Evolutionary conservation across 2,329 filamentous ascomycete genomes (phyloP).

Genomic region (Beauveria asiatica): DNA sequence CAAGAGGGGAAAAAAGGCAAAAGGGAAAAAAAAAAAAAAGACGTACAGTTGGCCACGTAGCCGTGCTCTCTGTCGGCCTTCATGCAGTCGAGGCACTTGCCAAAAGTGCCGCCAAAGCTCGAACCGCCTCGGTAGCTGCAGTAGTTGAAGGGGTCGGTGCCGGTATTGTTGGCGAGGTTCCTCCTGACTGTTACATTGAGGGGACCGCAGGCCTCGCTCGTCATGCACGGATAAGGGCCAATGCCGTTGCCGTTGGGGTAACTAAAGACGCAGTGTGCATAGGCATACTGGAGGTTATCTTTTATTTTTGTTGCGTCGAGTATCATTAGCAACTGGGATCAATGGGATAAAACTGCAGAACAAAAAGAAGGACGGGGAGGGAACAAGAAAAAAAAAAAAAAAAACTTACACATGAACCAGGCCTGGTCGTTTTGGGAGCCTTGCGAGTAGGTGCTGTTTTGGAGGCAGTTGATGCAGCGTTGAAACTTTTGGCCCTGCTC

Average conservation of each 20-base stretch:
- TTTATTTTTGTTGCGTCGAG: not conserved
- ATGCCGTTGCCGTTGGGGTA: slow-evolving; percentile 39
- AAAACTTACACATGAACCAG: slow-evolving; percentile 47
- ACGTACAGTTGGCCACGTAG: slow-evolving; percentile 43
- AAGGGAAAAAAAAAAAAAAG: not conserved
- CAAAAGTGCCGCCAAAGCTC: slow-evolving; percentile 25
- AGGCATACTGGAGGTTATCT: slow-evolving; percentile 47
- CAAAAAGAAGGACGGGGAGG: too few relatives aligned
- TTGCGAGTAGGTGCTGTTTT: slow-evolving; percentile 39
- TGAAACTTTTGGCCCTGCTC: slow-evolving; percentile 37
- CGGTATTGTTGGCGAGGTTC: slow-evolving; percentile 28
- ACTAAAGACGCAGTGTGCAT: slow-evolving; percentile 44
- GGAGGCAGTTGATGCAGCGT: slow-evolving; percentile 43
- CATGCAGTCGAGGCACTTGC: slow-evolving; percentile 39
- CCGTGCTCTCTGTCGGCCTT: slow-evolving; percentile 30
- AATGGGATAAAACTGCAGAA: too few relatives aligned
- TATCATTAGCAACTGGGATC: not conserved
- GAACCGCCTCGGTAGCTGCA: slow-evolving; percentile 33
- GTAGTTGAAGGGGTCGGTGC: slow-evolving; percentile 28
- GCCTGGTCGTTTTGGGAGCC: slow-evolving; percentile 43
- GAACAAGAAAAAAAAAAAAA: slow-evolving; percentile 9
- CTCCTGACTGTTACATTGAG: slow-evolving; percentile 33
- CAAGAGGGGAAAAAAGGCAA: not conserved
- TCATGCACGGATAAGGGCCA: slow-evolving; percentile 41
- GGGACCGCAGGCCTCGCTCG: slow-evolving; percentile 40